These are phyloP conservation scores for Pseudotulostoma volvatum DNA, from an alignment of 495 filamentous ascomycete genomes.

Conservation along the genomic window DNA sequence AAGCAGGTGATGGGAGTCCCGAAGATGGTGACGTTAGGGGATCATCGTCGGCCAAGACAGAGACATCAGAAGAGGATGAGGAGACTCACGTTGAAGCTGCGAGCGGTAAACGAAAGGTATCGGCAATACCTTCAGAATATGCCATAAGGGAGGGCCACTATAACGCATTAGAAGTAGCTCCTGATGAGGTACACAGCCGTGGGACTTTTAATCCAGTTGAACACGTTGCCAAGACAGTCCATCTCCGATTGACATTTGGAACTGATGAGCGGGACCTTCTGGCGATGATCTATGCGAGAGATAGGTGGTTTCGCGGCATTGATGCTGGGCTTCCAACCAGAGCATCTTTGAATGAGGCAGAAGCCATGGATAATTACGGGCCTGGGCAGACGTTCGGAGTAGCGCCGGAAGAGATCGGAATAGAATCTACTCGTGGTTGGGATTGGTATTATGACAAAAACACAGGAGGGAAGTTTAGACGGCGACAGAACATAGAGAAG, in stretches of 20 bases:
- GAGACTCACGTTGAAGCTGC: background rate
- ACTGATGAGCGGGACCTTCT: constrained; percentile 31
- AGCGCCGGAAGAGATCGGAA: constrained; percentile 21
- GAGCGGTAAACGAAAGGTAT: no score
- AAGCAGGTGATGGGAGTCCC: background rate
- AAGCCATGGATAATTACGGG: constrained; percentile 16
- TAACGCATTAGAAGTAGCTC: no score
- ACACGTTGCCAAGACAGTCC: constrained; percentile 24
- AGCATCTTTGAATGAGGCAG: constrained; percentile 13
- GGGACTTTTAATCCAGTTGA: constrained; percentile 22
- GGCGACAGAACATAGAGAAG: constrained; percentile 19
- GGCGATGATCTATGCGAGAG: constrained; percentile 27
- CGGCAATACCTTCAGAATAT: no score
- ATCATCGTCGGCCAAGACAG: background rate
- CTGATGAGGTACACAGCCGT: constrained; percentile 11
- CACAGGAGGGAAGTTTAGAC: constrained; percentile 20
- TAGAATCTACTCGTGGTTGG: constrained; percentile 33
- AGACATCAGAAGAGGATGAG: background rate
- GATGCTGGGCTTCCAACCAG: constrained; percentile 36
- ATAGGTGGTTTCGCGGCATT: constrained; percentile 27
- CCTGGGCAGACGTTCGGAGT: constrained; percentile 27
- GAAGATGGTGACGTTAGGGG: background rate
- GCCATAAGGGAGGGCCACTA: no score
- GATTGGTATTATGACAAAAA: constrained; percentile 37
- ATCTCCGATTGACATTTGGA: constrained; percentile 25